Conservation (phyloP, 352 stramenopile species). For the Globisporangium recalcitrans region DNA sequence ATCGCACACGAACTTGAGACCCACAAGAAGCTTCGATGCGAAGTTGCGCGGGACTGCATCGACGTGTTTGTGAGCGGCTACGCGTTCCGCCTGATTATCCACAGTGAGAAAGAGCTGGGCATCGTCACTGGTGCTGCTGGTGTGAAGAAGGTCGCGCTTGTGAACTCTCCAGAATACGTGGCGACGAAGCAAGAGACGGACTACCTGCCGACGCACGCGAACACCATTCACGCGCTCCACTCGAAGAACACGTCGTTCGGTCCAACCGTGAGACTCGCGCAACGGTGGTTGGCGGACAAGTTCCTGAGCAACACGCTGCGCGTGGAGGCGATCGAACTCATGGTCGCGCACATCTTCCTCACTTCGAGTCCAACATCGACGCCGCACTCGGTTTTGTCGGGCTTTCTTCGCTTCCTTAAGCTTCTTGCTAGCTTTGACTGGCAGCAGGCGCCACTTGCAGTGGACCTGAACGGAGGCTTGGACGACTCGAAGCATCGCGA, state of each 20-base stretch:
- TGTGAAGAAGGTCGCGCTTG: constrained; percentile 48
- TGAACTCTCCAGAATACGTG: constrained; percentile 62
- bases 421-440: constrained; percentile 70
- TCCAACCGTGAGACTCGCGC: constrained; percentile 72
- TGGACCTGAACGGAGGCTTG: constrained; percentile 61
- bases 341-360: constrained; percentile 76
- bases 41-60: constrained; percentile 64
- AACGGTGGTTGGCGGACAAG: constrained; percentile 80
- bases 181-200: constrained; percentile 51
- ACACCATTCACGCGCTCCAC: constrained; percentile 69
- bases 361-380: constrained; percentile 35
- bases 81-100: constrained; percentile 78
- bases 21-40: constrained; percentile 51
- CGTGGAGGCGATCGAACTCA: constrained; percentile 71
- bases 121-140: constrained; percentile 56
- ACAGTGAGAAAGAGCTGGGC: constrained; percentile 68
- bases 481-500: constrained; percentile 62
- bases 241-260: constrained; percentile 74
- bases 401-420: constrained; percentile 78
- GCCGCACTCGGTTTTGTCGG: constrained; percentile 72
- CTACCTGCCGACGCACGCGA: constrained; percentile 64
- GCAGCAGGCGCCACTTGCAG: constrained; percentile 62
- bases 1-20: constrained; percentile 78
- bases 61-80: constrained; percentile 84
- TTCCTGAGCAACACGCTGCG: constrained; percentile 61